Conservation (phyloP, 768 basidiomycete genomes). For the Gautieria morchelliformis region DNA sequence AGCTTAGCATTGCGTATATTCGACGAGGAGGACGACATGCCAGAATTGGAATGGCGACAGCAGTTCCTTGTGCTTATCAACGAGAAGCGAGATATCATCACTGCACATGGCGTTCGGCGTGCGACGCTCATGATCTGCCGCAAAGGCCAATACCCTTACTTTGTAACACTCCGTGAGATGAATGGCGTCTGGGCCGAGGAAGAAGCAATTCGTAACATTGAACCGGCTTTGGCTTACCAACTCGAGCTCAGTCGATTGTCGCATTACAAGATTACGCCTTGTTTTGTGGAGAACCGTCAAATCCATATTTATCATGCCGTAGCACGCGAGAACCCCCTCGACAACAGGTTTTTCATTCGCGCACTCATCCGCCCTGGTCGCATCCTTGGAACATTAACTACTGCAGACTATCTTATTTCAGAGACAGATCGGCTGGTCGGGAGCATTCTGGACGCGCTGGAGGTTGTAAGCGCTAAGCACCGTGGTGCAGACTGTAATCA, state of each 20-base stretch:
- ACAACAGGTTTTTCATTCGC: conserved; percentile 96
- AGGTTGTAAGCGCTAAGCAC: conserved; percentile 83
- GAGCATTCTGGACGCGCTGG: conserved; percentile 86
- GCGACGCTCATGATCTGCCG: conserved; percentile 89
- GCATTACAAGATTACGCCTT: conserved; percentile 93
- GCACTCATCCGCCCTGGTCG: conserved; percentile 94
- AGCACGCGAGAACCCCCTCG: conserved; percentile 93
- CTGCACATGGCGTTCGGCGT: conserved; percentile 78
- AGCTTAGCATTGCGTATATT: conserved; percentile 90
- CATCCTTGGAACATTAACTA: conserved; percentile 84
- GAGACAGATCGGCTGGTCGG: conserved; percentile 97
- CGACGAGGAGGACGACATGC: conserved; percentile 65
- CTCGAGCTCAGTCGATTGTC: conserved; percentile 93
- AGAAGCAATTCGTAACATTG: conserved; percentile 94
- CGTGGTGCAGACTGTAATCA: conserved; percentile 96
- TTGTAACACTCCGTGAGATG: conserved; percentile 79
- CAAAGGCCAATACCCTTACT: conserved; percentile 84
- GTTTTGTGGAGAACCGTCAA: conserved; percentile 94
- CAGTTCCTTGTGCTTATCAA: conserved; percentile 67
- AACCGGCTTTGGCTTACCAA: conserved; percentile 96
- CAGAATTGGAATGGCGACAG: conserved; percentile 69
- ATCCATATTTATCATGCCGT: conserved; percentile 97
- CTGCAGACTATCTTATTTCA: conserved; percentile 95
- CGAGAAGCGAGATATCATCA: conserved; percentile 49
- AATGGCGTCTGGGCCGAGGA: conserved; percentile 83